Conservation (phyloP, 768 basidiomycete genomes). For the Calocybe indica region DNA sequence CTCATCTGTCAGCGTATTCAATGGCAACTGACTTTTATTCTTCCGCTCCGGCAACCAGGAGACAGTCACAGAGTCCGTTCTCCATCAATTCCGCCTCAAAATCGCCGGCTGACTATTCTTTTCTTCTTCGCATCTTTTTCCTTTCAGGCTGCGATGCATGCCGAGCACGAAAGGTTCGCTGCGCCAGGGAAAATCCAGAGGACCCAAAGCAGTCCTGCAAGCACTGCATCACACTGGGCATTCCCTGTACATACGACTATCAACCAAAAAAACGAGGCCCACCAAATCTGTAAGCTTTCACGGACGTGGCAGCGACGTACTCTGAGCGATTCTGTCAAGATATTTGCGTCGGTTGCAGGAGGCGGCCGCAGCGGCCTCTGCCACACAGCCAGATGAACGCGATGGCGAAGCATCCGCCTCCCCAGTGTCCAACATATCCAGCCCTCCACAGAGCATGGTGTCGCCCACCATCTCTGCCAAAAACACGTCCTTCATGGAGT, state of each 20-base stretch:
- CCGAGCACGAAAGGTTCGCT: constrained; percentile 81
- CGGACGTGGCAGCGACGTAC: neutral
- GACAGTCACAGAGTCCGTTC: constrained; percentile 79
- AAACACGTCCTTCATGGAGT: constrained; percentile 49
- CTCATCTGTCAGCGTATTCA: constrained; percentile 15
- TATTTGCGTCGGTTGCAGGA: constrained; percentile 80
- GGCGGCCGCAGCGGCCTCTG: constrained; percentile 54
- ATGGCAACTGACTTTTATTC: constrained; percentile 29
- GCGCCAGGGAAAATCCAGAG: constrained; percentile 73
- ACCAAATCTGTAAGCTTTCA: constrained; percentile 69
- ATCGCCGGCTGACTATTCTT: neutral
- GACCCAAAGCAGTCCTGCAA: constrained; percentile 79
- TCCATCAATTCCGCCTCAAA: neutral
- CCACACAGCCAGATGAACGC: constrained; percentile 30
- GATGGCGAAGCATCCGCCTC: constrained; percentile 35
- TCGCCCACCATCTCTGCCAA: constrained; percentile 40
- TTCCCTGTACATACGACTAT: constrained; percentile 87
- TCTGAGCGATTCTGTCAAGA: constrained; percentile 28
- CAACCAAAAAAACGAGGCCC: constrained; percentile 93
- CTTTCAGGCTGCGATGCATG: constrained; percentile 77
- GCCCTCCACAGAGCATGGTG: constrained; percentile 40
- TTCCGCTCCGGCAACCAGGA: constrained; percentile 37
- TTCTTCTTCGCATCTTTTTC: constrained; percentile 9
- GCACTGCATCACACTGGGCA: constrained; percentile 76
- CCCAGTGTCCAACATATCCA: constrained; percentile 41